Percentiles rank a stretch among this genome's conserved stretches.
Evolutionary conservation across 73 alveolate genomes (phyloP).

Genomic region (Blepharisma japonicum): DNA sequence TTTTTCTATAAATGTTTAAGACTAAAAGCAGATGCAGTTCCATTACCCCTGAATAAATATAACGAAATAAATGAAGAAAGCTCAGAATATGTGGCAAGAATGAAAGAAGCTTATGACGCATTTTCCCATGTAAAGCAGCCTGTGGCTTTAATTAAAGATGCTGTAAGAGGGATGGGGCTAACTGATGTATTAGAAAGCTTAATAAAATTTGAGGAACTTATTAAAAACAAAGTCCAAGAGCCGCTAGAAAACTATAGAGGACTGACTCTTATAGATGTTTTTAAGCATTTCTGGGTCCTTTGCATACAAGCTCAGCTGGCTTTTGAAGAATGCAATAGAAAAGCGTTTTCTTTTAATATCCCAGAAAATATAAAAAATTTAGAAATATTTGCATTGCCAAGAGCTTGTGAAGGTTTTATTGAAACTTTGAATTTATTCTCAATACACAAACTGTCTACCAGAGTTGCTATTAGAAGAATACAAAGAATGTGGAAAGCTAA

Average conservation of each 20-base stretch:
- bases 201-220: not conserved
- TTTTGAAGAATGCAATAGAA: no score
- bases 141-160: not conserved
- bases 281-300: constrained; percentile 1
- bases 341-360: no score
- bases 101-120: not conserved
- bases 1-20: not conserved
- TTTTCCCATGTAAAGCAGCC: not conserved
- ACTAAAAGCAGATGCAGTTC: not conserved
- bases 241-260: constrained; percentile 17
- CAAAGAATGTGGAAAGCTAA: constrained; percentile 24
- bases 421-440: not conserved
- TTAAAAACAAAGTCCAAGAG: constrained; percentile 8
- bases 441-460: not conserved
- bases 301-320: no score
- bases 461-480: constrained; percentile 11
- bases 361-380: not conserved
- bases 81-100: not conserved
- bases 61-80: not conserved
- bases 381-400: constrained; percentile 2
- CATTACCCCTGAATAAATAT: not conserved
- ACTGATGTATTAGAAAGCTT: constrained; percentile 5
- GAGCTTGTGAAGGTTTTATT: not conserved
- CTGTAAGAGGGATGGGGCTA: not conserved
- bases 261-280: not conserved